Conservation (phyloP, 306 rosid species). For the Leucaena leucocephala region DNA sequence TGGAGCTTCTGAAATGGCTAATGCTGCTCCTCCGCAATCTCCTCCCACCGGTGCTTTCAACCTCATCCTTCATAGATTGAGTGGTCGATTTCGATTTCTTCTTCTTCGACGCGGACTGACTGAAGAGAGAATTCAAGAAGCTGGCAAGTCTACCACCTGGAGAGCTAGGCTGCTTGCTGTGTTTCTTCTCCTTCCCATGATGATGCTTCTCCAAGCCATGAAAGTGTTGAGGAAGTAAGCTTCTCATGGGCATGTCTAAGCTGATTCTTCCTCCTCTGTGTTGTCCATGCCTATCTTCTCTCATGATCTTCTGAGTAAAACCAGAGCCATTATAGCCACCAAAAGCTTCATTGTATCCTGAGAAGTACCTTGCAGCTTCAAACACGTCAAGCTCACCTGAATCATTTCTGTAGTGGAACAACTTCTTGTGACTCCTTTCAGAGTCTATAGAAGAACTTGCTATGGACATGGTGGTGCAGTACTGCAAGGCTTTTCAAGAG, state of each 20-base stretch:
- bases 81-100: slow-evolving; percentile 76
- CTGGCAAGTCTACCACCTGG: slow-evolving; percentile 93
- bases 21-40: slow-evolving; percentile 85
- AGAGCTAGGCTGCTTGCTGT: slow-evolving; percentile 91
- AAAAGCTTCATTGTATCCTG: slow-evolving; percentile 73
- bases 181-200: slow-evolving; percentile 61
- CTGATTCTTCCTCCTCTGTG: slow-evolving; percentile 73
- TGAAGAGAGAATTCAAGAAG: slow-evolving; percentile 92
- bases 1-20: slow-evolving; percentile 85
- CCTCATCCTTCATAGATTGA: slow-evolving; percentile 79
- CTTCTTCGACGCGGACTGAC: slow-evolving; percentile 81
- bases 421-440: slow-evolving; percentile 61
- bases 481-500: slow-evolving; percentile 8
- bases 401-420: slow-evolving; percentile 69
- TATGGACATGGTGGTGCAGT: slow-evolving; percentile 68
- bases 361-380: slow-evolving; percentile 89
- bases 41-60: slow-evolving; percentile 73
- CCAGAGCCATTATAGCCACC: slow-evolving; percentile 38
- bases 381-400: slow-evolving; percentile 90
- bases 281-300: slow-evolving; percentile 55
- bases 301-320: slow-evolving; percentile 57
- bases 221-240: slow-evolving; percentile 61
- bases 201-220: slow-evolving; percentile 56
- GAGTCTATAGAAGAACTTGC: slow-evolving; percentile 45
- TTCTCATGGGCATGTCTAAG: slow-evolving; percentile 88